phyloP scores from a whole-genome alignment of 148 eudicot genomes.

The Oxyria digyna region DNA sequence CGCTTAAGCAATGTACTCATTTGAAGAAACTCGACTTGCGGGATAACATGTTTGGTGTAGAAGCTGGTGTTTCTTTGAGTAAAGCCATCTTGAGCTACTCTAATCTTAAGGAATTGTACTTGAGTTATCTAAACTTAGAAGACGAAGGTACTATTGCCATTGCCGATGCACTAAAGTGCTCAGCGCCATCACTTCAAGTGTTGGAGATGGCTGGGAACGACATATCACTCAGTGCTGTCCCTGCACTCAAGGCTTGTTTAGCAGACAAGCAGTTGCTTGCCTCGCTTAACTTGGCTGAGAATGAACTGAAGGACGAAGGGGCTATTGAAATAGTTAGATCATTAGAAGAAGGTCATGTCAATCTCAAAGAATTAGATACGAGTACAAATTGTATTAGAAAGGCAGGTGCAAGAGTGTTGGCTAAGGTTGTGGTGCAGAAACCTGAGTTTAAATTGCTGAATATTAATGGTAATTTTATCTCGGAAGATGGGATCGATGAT shows the following conservation, averaged over 20 bases:
- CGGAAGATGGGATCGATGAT: constrained; percentile 48
- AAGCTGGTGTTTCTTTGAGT: constrained; percentile 43
- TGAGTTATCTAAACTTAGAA: constrained; percentile 55
- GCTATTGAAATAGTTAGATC: constrained; percentile 31
- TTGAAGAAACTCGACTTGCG: constrained; percentile 43
- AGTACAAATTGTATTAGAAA: constrained; percentile 29
- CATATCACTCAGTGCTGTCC: constrained; percentile 30
- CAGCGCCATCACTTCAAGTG: constrained; percentile 33
- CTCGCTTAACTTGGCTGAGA: constrained; percentile 44
- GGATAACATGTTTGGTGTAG: constrained; percentile 53
- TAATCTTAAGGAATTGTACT: constrained; percentile 37
- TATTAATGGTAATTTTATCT: constrained; percentile 39
- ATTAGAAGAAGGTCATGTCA: constrained; percentile 26
- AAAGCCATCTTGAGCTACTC: constrained; percentile 23
- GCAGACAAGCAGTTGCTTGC: constrained; percentile 24
- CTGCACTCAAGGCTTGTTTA: constrained; percentile 31
- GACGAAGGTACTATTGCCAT: constrained; percentile 46
- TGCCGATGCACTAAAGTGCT: constrained; percentile 27
- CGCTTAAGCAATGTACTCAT: constrained; percentile 31
- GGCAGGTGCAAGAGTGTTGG: constrained; percentile 35
- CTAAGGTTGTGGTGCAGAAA: constrained; percentile 27
- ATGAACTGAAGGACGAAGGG: constrained; percentile 52
- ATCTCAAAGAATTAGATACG: constrained; percentile 35
- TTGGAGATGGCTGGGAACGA: constrained; percentile 67
- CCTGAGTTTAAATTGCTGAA: constrained; percentile 36